Base-by-base conservation (phyloP, 768 basidiomycete species). In the Podaxis sp. region DNA sequence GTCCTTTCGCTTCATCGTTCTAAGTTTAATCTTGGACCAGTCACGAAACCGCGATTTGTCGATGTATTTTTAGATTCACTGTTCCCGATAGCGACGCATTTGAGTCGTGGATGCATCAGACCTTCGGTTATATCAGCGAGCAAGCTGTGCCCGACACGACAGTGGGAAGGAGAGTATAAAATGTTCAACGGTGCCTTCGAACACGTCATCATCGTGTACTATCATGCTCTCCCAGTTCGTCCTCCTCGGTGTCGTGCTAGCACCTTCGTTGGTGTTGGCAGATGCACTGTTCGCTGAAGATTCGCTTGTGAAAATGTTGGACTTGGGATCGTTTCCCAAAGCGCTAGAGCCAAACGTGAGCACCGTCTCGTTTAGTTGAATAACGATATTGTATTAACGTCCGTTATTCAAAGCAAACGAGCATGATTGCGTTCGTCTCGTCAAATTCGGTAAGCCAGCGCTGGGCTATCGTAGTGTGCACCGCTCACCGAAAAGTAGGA, bases 341-440 rank as follows among this genome's bases (percentile, higher is more conserved):
- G 83, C 75, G 7, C 86, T 94, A 86, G 88, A 86, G 71, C 77
- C 78, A 47, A 91, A 92, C 67, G 93, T 94, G 72, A 64, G 89
- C 75, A n/a, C 12, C 13, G 19, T 52, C 37, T 29, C 62, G 55
- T 17, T 33, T 19, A n/a, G 24, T 17, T 7, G n/a, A 50, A 57
- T 19, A 4, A 63, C 43, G 24, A 17, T 15, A 6, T 7, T 56
- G 19, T 57, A 1, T 59, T 38, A 4, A 53, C 59, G 15, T 50
- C 22, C 40, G 15, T 17, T 27, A 47, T 4, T 17, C 58, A 12
- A 66, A 93, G 91, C 77, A 82, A 74, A 89, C 91, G 29, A 84
- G 80, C 63, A 75, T 95, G 70, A 87, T 96, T 13, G 94, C 93
- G 1, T 97, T 96, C 70, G 89, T 94, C 15, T 95, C 93, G 2